Evolutionary conservation across 2,329 filamentous ascomycete genomes (phyloP), one percentile per base, ranked within the genome.

Genomic region (Xylaria sp.): DNA sequence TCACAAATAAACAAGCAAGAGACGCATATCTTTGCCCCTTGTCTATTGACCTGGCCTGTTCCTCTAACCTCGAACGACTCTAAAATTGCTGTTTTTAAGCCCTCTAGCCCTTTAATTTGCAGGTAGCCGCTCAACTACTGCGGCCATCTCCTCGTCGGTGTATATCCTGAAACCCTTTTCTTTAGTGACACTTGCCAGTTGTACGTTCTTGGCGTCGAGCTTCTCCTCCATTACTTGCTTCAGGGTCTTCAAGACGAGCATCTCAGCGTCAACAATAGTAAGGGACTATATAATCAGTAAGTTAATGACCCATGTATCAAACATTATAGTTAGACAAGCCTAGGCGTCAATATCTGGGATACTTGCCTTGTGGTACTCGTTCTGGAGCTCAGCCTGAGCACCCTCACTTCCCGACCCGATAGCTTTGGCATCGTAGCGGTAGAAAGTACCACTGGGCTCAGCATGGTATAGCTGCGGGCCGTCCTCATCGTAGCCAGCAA

Each of bases 151-250:
- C 79, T 95, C 94, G 78, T 99, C 96, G 67, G 91, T 92, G 87
- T 99, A 99, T 90, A 99, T 98, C 85, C 94, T 92, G 88, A 99
- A 99, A 66, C 96, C 96, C 84, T 93, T 95, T 75, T 98, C 95
- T 87, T 94, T 97, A 72, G 96, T 99, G 67, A 99, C 96, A 80
- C 95, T 98, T 63, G 96, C 96, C 76, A 99, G 84, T 86, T 99
- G 96, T 74, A 99, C 96, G 80, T 99, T 99, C 89, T 99, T 99
- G 73, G 94, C 89, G 81, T 99, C 96, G 70, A 99, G 88, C 86
- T 99, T 99, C 90, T 99, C 96, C 85, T 99, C 96, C 96, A 99
- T 99, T 76, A 99, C 96, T 85, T 99, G 96, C 88, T 98, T 99
- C 81, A 99, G 83, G 46, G 96, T 99, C 89, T 98, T 98, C 78